Conservation (phyloP, 164 flowering plant species). For the Stephania cephalantha region DNA sequence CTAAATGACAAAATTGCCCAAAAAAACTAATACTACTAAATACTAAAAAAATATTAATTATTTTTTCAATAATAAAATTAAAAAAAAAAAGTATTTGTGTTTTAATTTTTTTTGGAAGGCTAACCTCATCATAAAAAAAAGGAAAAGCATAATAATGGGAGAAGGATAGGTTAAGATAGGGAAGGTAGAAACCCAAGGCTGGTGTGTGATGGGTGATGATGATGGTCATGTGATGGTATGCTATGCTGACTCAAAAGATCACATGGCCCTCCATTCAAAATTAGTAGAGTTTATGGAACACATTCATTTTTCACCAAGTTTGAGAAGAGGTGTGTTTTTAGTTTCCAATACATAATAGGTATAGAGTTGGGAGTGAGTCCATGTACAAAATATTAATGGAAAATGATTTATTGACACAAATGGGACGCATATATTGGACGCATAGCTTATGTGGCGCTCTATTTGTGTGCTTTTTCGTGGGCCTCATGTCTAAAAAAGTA, state of each 20-base stretch:
- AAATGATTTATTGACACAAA: no score
- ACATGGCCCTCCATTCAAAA: constrained; percentile 3
- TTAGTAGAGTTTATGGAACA: background rate
- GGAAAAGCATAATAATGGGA: constrained; percentile 12
- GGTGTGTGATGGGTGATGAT: background rate
- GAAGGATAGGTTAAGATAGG: background rate
- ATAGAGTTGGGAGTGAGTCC: background rate
- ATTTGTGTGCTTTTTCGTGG: no score
- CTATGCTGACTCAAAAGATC: constrained; percentile 3
- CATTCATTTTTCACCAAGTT: background rate
- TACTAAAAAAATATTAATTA: no score
- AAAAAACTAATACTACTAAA: background rate
- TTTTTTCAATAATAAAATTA: no score
- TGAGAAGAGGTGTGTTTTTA: background rate
- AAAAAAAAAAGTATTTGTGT: no score
- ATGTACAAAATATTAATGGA: no score
- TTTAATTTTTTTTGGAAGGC: background rate
- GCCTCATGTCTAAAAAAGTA: no score
- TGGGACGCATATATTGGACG: no score
- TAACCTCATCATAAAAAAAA: background rate
- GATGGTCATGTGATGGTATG: background rate
- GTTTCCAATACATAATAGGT: background rate
- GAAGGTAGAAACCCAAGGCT: constrained; percentile 1
- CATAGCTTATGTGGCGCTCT: no score
- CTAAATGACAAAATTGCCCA: background rate